phyloP scores from a whole-genome alignment of 169 alveolate species.

The Eimeria sp. region DNA sequence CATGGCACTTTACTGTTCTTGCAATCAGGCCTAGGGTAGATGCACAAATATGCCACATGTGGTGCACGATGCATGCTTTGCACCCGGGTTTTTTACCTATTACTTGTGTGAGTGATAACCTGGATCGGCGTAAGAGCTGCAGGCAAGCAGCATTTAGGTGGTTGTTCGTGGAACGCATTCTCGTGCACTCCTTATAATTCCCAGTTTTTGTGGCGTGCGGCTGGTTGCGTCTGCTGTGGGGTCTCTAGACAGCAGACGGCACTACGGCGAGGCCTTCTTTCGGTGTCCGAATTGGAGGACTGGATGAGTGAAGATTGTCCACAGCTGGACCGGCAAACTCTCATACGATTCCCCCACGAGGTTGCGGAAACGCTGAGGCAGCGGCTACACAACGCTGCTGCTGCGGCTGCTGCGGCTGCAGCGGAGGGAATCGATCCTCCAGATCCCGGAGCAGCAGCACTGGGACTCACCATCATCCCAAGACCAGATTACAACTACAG shows the following conservation, averaged over 20 bases:
- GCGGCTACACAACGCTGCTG: slow-evolving; percentile 72
- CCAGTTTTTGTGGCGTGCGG: not conserved
- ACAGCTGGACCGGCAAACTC: slow-evolving; percentile 77
- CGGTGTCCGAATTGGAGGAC: slow-evolving; percentile 79
- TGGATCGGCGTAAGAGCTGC: not conserved
- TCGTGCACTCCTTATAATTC: not conserved
- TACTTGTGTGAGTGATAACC: not conserved
- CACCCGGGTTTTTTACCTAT: not conserved
- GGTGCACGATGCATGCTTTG: not conserved
- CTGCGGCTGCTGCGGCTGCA: slow-evolving; percentile 17
- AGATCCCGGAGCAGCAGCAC: slow-evolving; percentile 55
- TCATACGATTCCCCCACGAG: slow-evolving; percentile 82
- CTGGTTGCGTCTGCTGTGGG: not conserved
- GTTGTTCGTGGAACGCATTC: not conserved
- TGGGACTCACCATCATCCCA: slow-evolving; percentile 68
- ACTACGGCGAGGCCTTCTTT: slow-evolving; percentile 79
- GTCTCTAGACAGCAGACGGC: slow-evolving; percentile 68
- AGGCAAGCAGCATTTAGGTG: not conserved
- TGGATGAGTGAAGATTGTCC: slow-evolving; percentile 82
- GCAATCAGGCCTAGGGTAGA: not conserved
- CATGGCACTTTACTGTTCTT: not conserved
- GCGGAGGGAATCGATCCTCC: slow-evolving; percentile 42
- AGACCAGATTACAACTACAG: slow-evolving; percentile 68
- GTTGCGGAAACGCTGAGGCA: slow-evolving; percentile 82
- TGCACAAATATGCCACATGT: not conserved